A percentile compares a stretch with the other conserved stretches of the same genome.
Evolutionary conservation across 495 filamentous ascomycete species (phyloP).

Genomic region (Penicillium cosmopolitanum): DNA sequence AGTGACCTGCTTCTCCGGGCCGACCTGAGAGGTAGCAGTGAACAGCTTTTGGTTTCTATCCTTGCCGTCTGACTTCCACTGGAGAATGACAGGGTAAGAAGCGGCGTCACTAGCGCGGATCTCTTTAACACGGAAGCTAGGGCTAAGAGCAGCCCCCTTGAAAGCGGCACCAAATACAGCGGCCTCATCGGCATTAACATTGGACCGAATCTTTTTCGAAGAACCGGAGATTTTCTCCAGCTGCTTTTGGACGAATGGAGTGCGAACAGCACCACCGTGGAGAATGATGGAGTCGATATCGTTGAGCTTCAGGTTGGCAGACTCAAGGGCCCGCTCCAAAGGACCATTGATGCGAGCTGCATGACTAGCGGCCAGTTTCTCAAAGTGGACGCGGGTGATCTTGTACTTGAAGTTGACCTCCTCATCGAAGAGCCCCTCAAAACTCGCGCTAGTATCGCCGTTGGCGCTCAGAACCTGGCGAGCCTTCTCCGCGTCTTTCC

Average conservation of each 20-base stretch:
- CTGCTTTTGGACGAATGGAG: constrained; percentile 90
- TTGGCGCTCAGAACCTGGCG: constrained; percentile 95
- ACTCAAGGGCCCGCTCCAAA: constrained; percentile 72
- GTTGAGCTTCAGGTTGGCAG: constrained; percentile 69
- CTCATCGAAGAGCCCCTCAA: constrained; percentile 82
- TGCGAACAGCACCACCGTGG: constrained; percentile 87
- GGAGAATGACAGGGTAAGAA: constrained; percentile 70
- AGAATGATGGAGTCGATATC: constrained; percentile 92
- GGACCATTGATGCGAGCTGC: constrained; percentile 68
- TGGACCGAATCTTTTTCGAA: constrained; percentile 80
- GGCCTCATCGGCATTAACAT: constrained; percentile 96
- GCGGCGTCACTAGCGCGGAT: constrained; percentile 79
- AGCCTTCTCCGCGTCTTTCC: constrained; percentile 86
- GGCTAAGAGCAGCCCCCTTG: constrained; percentile 86
- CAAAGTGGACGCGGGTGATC: constrained; percentile 78
- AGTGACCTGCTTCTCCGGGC: constrained; percentile 82
- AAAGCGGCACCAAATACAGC: constrained; percentile 97
- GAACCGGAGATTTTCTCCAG: constrained; percentile 76
- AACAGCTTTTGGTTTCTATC: constrained; percentile 78
- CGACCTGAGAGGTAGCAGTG: constrained; percentile 73
- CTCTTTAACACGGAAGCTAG: constrained; percentile 96
- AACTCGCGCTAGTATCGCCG: constrained; percentile 73
- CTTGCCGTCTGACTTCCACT: constrained; percentile 63
- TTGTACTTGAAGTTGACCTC: constrained; percentile 94
- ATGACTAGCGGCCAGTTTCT: constrained; percentile 73